Evolutionary conservation across 2,329 filamentous ascomycete species (phyloP).

Genomic region (Ophiognomonia clavigignenti-juglandacearum): DNA sequence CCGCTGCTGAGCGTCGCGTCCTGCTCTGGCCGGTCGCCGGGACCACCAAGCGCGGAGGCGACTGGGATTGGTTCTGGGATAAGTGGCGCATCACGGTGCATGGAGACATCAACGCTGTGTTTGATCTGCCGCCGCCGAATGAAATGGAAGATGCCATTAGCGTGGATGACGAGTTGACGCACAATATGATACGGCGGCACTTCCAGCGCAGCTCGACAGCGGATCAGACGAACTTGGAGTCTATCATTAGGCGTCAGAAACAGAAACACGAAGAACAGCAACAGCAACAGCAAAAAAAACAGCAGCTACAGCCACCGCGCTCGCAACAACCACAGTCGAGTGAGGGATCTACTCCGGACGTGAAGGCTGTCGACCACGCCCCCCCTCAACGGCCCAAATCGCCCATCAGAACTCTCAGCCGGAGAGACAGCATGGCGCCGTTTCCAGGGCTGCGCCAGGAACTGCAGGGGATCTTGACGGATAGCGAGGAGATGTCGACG

Average conservation of each 20-base stretch:
- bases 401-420: constrained; percentile 1
- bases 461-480: constrained; percentile 43
- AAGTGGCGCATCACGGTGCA: constrained; percentile 66
- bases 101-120: constrained; percentile 67
- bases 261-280: constrained; percentile 9
- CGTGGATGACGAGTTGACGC: constrained; percentile 54
- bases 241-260: constrained; percentile 12
- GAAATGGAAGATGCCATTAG: constrained; percentile 52
- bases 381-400: constrained; percentile 21
- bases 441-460: constrained; percentile 49
- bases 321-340: not conserved
- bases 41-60: not conserved
- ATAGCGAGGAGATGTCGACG: constrained; percentile 40
- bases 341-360: not conserved
- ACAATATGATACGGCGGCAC: constrained; percentile 53
- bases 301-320: no score
- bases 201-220: constrained; percentile 42
- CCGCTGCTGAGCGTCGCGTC: constrained; percentile 62
- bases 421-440: constrained; percentile 50
- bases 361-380: no score
- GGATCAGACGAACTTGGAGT: constrained; percentile 21
- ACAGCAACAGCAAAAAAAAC: not conserved
- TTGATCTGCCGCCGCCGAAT: constrained; percentile 65
- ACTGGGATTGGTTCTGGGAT: constrained; percentile 55
- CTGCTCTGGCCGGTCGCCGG: constrained; percentile 32